Percentiles rank a stretch among this genome's conserved stretches.
phyloP scores from a whole-genome alignment of 2,329 filamentous ascomycete species.

The Diaporthe batatas region DNA sequence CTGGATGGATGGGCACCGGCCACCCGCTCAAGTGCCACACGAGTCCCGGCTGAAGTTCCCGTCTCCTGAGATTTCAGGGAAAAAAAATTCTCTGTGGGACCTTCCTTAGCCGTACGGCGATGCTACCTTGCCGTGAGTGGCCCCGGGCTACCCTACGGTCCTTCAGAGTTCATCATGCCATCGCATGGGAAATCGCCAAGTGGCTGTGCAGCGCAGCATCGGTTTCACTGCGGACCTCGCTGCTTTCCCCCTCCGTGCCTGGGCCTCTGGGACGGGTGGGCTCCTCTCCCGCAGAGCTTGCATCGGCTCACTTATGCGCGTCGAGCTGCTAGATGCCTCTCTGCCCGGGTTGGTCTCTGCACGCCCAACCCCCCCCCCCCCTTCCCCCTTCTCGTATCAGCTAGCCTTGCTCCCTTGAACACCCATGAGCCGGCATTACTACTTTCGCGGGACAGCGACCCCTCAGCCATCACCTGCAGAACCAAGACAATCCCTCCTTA shows the following conservation, averaged over 20 bases:
- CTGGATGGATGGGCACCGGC: constrained; percentile 4
- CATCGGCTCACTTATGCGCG: constrained; percentile 4
- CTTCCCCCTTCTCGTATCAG: constrained; percentile 6
- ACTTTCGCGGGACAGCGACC: neutral
- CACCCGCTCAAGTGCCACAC: constrained; percentile 10
- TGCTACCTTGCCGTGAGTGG: constrained; percentile 26
- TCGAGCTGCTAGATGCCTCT: neutral
- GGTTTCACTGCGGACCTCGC: constrained; percentile 30
- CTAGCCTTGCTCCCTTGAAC: constrained; percentile 3
- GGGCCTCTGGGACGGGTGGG: constrained; percentile 1
- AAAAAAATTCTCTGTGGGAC: constrained; percentile 33
- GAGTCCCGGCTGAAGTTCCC: constrained; percentile 26
- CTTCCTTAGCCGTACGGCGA: constrained; percentile 27
- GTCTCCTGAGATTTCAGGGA: constrained; percentile 24
- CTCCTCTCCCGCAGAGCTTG: constrained; percentile 21
- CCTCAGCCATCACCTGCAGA: constrained; percentile 27
- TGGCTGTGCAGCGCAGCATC: constrained; percentile 33
- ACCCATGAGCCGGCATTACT: constrained; percentile 6
- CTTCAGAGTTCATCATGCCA: constrained; percentile 23
- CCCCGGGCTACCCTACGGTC: constrained; percentile 3
- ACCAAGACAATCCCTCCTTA: constrained; percentile 34
- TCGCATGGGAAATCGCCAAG: constrained; percentile 32
- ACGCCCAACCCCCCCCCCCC: constrained; percentile 1
- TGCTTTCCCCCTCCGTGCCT: neutral
- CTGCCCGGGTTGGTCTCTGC: constrained; percentile 3